A percentile compares a stretch with the other conserved stretches of the same genome.
phyloP scores from a whole-genome alignment of 352 stramenopile genomes.

The Phytophthora foliorum region DNA sequence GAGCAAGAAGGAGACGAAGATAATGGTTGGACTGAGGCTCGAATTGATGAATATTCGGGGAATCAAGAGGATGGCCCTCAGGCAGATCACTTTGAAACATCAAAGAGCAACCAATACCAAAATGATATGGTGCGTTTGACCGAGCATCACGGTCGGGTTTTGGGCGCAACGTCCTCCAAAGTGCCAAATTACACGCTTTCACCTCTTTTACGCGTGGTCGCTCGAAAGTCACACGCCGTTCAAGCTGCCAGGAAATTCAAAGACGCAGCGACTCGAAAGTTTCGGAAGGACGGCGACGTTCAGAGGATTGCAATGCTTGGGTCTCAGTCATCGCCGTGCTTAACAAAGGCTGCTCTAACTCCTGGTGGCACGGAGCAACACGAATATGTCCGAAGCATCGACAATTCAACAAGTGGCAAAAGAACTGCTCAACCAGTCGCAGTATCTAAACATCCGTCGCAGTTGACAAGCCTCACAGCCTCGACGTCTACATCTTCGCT shows the following conservation, averaged over 20 bases:
- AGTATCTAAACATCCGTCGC: conserved; percentile 12
- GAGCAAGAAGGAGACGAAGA: conserved; percentile 28
- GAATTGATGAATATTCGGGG: not conserved
- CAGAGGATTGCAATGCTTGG: conserved; percentile 26
- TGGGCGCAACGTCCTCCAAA: not conserved
- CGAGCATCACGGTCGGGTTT: conserved; percentile 1
- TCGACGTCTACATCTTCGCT: conserved; percentile 22
- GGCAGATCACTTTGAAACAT: not conserved
- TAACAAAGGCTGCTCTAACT: conserved; percentile 6
- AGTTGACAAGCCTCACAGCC: conserved; percentile 19
- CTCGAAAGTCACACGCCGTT: conserved; percentile 52
- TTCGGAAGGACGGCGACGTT: conserved; percentile 15
- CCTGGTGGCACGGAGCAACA: not conserved
- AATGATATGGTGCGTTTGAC: not conserved
- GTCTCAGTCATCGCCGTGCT: conserved; percentile 33
- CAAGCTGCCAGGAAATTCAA: conserved; percentile 63
- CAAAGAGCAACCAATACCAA: conserved; percentile 3
- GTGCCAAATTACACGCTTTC: conserved; percentile 39
- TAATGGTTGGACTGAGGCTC: conserved; percentile 3
- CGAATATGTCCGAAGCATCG: not conserved
- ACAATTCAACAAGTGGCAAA: conserved; percentile 9
- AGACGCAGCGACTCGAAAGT: conserved; percentile 19
- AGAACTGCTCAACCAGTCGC: not conserved
- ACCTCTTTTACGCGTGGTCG: conserved; percentile 52
- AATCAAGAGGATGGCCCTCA: conserved; percentile 27